Percentiles rank a stretch among this genome's conserved stretches.
Evolutionary conservation across 345 rosid species (phyloP).

Genomic region (Pelargonium nanum): DNA sequence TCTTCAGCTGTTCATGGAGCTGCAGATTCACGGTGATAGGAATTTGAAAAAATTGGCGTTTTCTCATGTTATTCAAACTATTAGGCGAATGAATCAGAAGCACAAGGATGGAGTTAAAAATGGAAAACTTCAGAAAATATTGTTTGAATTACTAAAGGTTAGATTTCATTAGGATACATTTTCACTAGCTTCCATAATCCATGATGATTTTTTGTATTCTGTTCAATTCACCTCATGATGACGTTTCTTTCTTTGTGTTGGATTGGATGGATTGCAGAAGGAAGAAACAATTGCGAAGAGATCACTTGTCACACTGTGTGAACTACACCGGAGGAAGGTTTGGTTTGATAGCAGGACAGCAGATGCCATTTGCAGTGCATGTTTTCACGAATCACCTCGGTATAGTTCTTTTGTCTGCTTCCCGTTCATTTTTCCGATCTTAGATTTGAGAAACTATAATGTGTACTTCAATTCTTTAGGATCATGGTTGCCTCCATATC

Average conservation of each 20-base stretch:
- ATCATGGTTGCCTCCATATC: conserved; percentile 71
- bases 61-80: conserved; percentile 67
- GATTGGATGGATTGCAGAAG: conserved; percentile 37
- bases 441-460: conserved; percentile 3
- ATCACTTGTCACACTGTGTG: conserved; percentile 59
- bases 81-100: conserved; percentile 66
- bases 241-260: neutral
- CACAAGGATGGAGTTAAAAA: conserved; percentile 64
- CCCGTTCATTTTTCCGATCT: neutral
- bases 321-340: conserved; percentile 66
- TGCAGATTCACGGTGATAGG: conserved; percentile 74
- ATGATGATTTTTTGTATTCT: conserved; percentile 9
- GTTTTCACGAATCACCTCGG: conserved; percentile 85
- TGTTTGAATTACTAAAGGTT: conserved; percentile 68
- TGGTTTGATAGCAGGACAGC: conserved; percentile 93
- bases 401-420: conserved; percentile 10
- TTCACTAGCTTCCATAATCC: neutral
- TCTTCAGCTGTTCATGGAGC: conserved; percentile 67
- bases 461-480: conserved; percentile 26
- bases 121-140: conserved; percentile 67
- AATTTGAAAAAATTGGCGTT: conserved; percentile 63
- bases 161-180: neutral
- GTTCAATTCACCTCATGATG: neutral
- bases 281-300: conserved; percentile 76
- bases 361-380: conserved; percentile 79